Percentiles rank a stretch among this genome's conserved stretches.
phyloP scores from a whole-genome alignment of 257 asterid genomes.

The Nicotiana knightiana region DNA sequence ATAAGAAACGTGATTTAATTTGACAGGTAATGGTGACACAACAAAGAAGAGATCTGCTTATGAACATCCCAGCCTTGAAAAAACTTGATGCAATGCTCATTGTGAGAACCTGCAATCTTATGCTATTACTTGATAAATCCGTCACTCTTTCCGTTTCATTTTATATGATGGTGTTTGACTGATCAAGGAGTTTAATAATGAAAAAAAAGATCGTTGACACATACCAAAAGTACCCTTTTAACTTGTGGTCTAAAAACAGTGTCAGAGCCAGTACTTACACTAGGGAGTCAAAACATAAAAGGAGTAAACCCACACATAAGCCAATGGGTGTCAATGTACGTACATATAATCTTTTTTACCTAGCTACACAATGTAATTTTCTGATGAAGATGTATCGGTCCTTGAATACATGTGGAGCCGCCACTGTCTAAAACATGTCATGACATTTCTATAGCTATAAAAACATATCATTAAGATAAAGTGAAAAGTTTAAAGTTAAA shows the following conservation, averaged over 20 bases:
- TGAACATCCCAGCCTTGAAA: slow-evolving; percentile 72
- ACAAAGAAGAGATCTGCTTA: slow-evolving; percentile 59
- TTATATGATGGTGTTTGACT: too few relatives aligned
- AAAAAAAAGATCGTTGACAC: background rate
- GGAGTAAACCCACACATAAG: too few relatives aligned
- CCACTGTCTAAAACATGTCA: background rate
- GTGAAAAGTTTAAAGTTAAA: background rate
- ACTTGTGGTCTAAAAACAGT: background rate
- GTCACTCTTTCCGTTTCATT: background rate
- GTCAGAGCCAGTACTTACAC: too few relatives aligned
- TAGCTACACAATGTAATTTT: too few relatives aligned
- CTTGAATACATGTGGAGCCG: too few relatives aligned
- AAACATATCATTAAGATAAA: background rate
- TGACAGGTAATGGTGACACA: slow-evolving; percentile 73
- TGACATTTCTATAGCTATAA: background rate
- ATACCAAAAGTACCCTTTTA: background rate
- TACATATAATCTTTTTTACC: too few relatives aligned
- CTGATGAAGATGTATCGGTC: too few relatives aligned
- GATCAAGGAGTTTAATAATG: background rate
- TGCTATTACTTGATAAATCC: background rate
- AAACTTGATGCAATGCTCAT: slow-evolving; percentile 73
- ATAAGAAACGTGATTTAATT: background rate
- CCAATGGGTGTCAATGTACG: too few relatives aligned
- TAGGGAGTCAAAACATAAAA: too few relatives aligned
- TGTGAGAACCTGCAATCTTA: slow-evolving; percentile 32